Evolutionary conservation across 2,329 filamentous ascomycete genomes (phyloP).

Genomic region (Xylariomycetidae sp.): DNA sequence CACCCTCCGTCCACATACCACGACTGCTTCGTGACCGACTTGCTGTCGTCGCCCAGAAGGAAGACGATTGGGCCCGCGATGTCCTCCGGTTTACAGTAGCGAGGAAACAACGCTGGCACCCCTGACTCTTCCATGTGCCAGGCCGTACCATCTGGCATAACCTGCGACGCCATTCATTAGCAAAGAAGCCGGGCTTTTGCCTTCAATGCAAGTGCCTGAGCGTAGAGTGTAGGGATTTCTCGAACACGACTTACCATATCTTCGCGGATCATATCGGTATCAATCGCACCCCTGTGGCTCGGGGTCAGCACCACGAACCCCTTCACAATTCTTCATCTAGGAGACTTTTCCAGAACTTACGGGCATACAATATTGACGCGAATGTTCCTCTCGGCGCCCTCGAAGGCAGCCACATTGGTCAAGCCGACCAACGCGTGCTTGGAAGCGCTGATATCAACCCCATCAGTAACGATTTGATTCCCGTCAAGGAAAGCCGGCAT

Average conservation of each 20-base stretch:
- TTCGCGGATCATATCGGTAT: background rate
- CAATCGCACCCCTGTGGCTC: background rate
- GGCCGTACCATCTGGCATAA: background rate
- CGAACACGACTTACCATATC: background rate
- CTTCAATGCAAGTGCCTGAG: background rate
- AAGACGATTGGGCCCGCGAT: conserved; percentile 22
- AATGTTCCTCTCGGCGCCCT: conserved; percentile 11
- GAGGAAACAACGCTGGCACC: conserved; percentile 1
- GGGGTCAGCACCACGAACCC: background rate
- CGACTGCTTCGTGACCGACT: conserved; percentile 17
- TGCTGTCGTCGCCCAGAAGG: conserved; percentile 24
- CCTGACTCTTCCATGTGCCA: background rate
- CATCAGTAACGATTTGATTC: background rate
- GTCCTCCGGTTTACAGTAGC: conserved; percentile 24
- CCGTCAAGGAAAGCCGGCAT: background rate
- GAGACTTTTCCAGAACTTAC: conserved; percentile 8
- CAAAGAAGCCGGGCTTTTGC: background rate
- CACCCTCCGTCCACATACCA: conserved; percentile 24
- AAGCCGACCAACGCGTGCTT: conserved; percentile 25
- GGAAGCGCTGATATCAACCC: too few relatives aligned
- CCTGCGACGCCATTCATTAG: background rate
- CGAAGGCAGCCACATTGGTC: conserved; percentile 24
- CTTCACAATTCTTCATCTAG: background rate
- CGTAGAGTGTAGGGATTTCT: background rate
- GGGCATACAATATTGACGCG: conserved; percentile 19